phyloP scores from a whole-genome alignment of 202 grass and related monocot species.

The Elaeis oleifera region DNA sequence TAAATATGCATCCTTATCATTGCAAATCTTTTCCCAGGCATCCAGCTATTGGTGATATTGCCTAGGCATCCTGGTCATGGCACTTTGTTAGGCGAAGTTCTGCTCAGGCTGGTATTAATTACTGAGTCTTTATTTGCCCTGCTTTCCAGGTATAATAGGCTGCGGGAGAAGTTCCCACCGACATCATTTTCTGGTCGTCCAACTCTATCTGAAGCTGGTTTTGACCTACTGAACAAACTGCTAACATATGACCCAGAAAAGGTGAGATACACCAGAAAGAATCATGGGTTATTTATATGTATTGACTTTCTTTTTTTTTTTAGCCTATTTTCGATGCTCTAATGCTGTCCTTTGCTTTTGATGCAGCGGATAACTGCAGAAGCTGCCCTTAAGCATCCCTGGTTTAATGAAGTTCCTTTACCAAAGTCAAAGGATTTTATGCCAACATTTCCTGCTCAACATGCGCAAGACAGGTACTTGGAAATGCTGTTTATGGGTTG shows the following conservation, averaged over 20 bases:
- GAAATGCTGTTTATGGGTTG: not conserved
- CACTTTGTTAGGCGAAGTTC: no score
- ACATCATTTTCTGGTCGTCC: slow-evolving; percentile 17
- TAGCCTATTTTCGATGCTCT: not conserved
- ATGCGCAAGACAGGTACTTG: slow-evolving; percentile 61
- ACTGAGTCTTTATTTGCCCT: no score
- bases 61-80: not conserved
- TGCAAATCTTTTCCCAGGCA: not conserved
- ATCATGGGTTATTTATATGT: not conserved
- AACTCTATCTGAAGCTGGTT: slow-evolving; percentile 26
- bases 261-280: slow-evolving; percentile 3
- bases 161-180: slow-evolving; percentile 21
- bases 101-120: no score
- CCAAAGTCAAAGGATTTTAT: slow-evolving; percentile 36
- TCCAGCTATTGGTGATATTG: not conserved
- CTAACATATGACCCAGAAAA: slow-evolving; percentile 20
- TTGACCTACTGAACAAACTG: slow-evolving; percentile 26
- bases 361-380: slow-evolving; percentile 34
- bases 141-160: slow-evolving; percentile 16
- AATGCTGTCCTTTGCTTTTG: slow-evolving; percentile 5
- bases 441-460: slow-evolving; percentile 25
- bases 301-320: not conserved
- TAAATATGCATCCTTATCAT: not conserved
- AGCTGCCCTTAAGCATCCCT: slow-evolving; percentile 31
- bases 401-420: slow-evolving; percentile 35